Base-by-base conservation (phyloP, 2,329 filamentous ascomycete genomes). In the Coniochaeta sp. region DNA sequence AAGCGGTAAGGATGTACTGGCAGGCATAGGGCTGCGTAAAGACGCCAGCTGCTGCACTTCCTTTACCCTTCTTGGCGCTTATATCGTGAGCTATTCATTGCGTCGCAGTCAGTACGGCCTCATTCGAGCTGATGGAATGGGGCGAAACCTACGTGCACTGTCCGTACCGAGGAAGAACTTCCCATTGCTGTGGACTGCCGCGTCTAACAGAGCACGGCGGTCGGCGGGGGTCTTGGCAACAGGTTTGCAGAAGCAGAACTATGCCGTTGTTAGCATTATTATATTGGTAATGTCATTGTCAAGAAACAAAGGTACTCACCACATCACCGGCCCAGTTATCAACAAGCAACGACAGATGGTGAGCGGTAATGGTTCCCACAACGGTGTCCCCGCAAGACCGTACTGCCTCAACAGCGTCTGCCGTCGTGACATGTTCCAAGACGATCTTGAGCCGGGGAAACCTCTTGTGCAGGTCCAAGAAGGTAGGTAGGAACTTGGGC, bases 381-480 rank as follows among this genome's bases (percentile, higher is more conserved):
- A 97, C 93, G 3, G 84, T 89, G 19, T 87, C 83, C 0, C 91
- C 91, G 69, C 91, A 96, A 16, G 83, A 78, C 64, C 83, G 81
- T 38, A 97, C 93, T 0, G 91, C 87, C 64, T 89, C 84, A 5
- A 96, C 79, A 0, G 92, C 93, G 0, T 89, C 90, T 1, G 86
- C 87, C 1, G 91, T 96, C 12, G 91, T 93, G 79, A 91, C 96
- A 76, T 97, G 93, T 77, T 97, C 90, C 55, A 95, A 73, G 47
- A 90, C 77, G 62, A 88, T 86, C 43, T 81, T 82, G 47, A 96
- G 79, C 22, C 81, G 79, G 1, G 93, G 93, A 72, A 96, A 97
- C 28, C 79, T 79, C 24, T 81, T 74, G 69, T 96, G 90, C 1
- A 98, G 82, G 19, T 83, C 81, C 64, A 83, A 79, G 36, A 97